A percentile compares a stretch with the other conserved stretches of the same genome.
These are phyloP conservation scores for Suillus lakei DNA, from an alignment of 768 basidiomycete species.

Conservation along the genomic window DNA sequence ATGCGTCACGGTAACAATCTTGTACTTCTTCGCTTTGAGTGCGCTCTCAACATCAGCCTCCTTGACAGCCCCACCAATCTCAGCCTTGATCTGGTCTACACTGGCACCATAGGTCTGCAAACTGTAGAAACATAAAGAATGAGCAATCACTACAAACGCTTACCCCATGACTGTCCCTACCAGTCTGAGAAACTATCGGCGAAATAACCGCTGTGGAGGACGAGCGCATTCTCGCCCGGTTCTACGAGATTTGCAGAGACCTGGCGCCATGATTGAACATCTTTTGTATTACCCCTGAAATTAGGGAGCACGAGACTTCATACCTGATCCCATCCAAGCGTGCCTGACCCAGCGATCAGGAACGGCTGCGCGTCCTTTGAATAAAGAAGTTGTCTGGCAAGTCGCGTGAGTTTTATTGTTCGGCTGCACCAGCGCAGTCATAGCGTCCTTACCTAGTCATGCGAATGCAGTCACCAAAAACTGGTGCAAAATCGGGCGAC, in stretches of 20 bases:
- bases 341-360: constrained; percentile 92
- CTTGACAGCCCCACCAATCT: constrained; percentile 78
- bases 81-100: constrained; percentile 82
- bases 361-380: constrained; percentile 86
- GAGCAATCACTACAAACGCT: neutral
- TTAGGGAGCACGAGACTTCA: constrained; percentile 22
- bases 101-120: constrained; percentile 88
- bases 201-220: constrained; percentile 93
- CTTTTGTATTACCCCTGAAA: neutral
- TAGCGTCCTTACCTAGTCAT: constrained; percentile 65
- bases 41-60: constrained; percentile 65
- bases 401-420: constrained; percentile 5
- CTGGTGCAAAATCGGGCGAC: constrained; percentile 83
- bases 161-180: constrained; percentile 41
- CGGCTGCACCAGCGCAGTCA: neutral
- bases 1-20: constrained; percentile 91
- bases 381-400: constrained; percentile 72
- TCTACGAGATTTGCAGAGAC: constrained; percentile 92
- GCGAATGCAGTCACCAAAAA: constrained; percentile 88
- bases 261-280: constrained; percentile 40
- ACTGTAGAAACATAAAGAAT: constrained; percentile 41
- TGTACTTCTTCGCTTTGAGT: constrained; percentile 81
- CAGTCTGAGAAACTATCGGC: constrained; percentile 90
- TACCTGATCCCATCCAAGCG: constrained; percentile 96
- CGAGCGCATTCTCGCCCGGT: constrained; percentile 75